phyloP scores from a whole-genome alignment of 164 flowering plant species.

The Magnolia sinica region DNA sequence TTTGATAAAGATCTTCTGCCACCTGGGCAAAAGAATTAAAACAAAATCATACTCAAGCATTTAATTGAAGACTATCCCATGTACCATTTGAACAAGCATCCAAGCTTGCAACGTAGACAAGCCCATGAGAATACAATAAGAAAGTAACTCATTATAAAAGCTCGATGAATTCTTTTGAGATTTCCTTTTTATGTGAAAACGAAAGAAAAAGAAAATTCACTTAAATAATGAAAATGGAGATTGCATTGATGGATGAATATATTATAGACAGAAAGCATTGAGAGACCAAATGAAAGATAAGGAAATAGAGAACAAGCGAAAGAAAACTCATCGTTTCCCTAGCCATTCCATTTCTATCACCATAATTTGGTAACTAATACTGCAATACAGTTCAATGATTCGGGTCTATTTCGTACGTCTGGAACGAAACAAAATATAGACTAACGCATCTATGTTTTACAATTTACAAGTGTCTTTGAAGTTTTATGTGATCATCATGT shows the following conservation, averaged over 20 bases:
- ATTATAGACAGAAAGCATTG: neutral
- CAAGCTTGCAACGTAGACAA: neutral
- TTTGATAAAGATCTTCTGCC: constrained; percentile 96
- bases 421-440: neutral
- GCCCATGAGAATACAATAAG: neutral
- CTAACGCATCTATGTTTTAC: neutral
- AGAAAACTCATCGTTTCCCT: neutral
- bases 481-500: too few relatives aligned
- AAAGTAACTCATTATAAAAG: neutral
- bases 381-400: neutral
- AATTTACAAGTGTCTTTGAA: neutral
- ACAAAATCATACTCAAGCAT: neutral
- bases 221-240: neutral
- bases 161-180: neutral
- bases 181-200: neutral
- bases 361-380: neutral
- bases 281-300: neutral
- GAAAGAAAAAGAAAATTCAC: neutral
- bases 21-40: constrained; percentile 40
- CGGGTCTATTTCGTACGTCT: neutral
- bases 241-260: neutral
- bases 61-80: neutral
- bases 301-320: neutral
- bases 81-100: neutral
- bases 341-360: neutral